These are phyloP conservation scores for Castanopsis chinensis DNA, from an alignment of 306 rosid species.

Conservation along the genomic window DNA sequence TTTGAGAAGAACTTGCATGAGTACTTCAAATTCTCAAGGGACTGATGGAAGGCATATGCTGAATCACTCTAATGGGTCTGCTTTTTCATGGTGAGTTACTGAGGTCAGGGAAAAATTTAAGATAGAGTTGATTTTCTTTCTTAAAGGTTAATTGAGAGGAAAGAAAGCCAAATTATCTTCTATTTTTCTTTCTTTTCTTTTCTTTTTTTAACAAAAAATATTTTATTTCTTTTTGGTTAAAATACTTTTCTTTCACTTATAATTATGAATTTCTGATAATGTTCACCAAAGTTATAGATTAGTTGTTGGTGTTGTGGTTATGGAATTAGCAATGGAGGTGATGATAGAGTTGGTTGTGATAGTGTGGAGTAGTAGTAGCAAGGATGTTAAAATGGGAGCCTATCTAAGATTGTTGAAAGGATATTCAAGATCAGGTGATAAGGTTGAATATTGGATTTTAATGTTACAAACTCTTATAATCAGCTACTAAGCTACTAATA, in stretches of 20 bases:
- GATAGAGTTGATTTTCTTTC: background rate
- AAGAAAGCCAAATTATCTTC: background rate
- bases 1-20: slow-evolving; percentile 37
- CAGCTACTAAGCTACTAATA: no score
- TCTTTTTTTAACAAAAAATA: no score
- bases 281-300: background rate
- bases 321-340: background rate
- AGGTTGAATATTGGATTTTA: no score
- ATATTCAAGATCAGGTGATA: no score
- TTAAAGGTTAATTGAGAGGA: background rate
- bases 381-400: no score
- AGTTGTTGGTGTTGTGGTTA: background rate
- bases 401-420: no score
- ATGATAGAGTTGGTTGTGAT: background rate
- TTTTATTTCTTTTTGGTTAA: background rate
- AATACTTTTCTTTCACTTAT: background rate
- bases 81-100: slow-evolving; percentile 64
- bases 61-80: slow-evolving; percentile 61
- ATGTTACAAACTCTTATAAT: no score
- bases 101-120: background rate
- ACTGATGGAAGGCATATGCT: slow-evolving; percentile 42
- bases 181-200: background rate
- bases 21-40: slow-evolving; percentile 31
- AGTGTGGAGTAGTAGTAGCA: background rate
- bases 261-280: background rate